phyloP scores from a whole-genome alignment of 2,329 filamentous ascomycete species.

The Exophiala viscosa region DNA sequence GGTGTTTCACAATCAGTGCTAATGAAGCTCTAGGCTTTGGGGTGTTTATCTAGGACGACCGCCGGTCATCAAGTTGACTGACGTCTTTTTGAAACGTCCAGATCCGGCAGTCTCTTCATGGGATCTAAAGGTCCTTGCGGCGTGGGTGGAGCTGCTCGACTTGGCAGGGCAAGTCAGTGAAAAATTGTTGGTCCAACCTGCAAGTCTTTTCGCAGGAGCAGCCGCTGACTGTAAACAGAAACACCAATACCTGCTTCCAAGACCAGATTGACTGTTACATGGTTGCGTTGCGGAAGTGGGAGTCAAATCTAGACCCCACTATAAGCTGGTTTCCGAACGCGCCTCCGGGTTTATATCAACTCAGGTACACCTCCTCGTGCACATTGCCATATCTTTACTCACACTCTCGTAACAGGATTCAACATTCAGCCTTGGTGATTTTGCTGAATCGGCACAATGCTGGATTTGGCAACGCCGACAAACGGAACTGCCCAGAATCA shows the following conservation, averaged over 20 bases:
- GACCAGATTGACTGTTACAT: conserved; percentile 8
- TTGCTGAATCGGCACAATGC: conserved; percentile 6
- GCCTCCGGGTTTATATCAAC: conserved; percentile 3
- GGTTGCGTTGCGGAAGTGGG: conserved; percentile 3
- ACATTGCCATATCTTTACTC: neutral
- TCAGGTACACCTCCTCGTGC: neutral
- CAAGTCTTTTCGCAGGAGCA: no score
- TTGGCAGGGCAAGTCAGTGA: conserved; percentile 8
- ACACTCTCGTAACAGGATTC: neutral
- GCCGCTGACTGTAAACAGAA: neutral
- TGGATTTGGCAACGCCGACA: neutral
- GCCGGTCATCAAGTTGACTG: conserved; percentile 8
- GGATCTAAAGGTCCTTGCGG: conserved; percentile 6
- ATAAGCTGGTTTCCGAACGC: conserved; percentile 1
- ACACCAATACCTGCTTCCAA: conserved; percentile 8
- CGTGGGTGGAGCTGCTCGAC: conserved; percentile 7
- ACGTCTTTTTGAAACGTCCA: conserved; percentile 3
- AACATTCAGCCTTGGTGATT: conserved; percentile 3
- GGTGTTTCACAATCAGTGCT: neutral
- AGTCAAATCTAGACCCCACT: conserved; percentile 1
- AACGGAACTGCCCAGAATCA: neutral
- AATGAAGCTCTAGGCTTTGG: conserved; percentile 2
- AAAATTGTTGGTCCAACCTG: neutral
- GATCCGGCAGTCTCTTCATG: neutral
- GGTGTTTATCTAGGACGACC: conserved; percentile 9